These are phyloP conservation scores for Oryza coarctata DNA, from an alignment of 176 grass and related monocot species.

Conservation along the genomic window DNA sequence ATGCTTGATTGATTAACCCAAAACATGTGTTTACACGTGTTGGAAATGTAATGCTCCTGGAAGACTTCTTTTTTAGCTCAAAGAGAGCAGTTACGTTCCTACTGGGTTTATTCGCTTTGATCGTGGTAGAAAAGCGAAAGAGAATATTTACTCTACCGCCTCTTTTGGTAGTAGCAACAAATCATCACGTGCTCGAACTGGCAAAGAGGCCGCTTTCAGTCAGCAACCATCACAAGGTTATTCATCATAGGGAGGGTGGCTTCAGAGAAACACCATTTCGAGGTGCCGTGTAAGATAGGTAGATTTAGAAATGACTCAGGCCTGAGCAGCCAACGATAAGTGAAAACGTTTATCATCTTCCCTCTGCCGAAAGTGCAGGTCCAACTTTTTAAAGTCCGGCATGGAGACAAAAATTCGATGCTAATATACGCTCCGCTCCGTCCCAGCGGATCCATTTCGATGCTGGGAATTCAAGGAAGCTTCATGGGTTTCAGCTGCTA, in stretches of 20 bases:
- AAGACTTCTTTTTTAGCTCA: background rate
- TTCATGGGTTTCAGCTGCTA: background rate
- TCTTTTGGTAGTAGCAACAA: background rate
- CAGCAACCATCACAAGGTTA: background rate
- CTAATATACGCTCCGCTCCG: too few relatives aligned
- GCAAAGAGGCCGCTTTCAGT: background rate
- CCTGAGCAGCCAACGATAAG: background rate
- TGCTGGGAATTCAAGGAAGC: background rate
- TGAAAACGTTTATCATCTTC: background rate
- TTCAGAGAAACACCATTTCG: background rate
- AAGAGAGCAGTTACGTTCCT: background rate
- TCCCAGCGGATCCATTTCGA: background rate
- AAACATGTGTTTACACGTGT: background rate
- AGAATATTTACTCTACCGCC: background rate
- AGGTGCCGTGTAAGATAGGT: background rate
- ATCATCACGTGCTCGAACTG: background rate
- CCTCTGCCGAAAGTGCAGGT: background rate
- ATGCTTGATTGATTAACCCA: background rate
- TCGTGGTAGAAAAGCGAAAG: background rate
- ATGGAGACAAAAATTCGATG: background rate
- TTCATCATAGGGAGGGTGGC: background rate
- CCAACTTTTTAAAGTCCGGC: background rate
- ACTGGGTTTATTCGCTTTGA: background rate
- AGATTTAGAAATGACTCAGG: background rate
- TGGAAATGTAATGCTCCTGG: background rate